Base-by-base conservation (phyloP, 176 grass and related monocot species). In the Musa troglodytarum region DNA sequence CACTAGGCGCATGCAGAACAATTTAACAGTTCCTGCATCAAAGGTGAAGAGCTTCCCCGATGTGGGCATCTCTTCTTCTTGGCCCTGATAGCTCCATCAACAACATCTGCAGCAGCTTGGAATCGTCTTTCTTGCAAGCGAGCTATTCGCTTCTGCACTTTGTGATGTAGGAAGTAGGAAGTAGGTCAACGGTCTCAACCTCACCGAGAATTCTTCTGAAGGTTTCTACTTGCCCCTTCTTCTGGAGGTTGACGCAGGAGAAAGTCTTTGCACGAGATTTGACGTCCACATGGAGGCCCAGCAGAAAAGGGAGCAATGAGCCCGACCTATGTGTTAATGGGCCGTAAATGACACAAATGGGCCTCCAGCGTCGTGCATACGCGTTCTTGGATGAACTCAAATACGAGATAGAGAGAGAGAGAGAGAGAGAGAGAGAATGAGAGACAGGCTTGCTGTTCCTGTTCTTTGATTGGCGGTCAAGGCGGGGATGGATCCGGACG, bases 401-500 rank as follows among this genome's bases (percentile, higher is more conserved):
- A 43, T 61, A 17, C 13, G 13, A 57, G 1, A 7, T n/a, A n/a
- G n/a, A n/a, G n/a, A n/a, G n/a, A n/a, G n/a, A n/a, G 54, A 57
- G 29, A 5, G 29, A 34, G 57, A 59, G 19, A 7, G 17, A 61
- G 57, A n/a, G 57, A 7, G 15, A 58, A 15, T 1, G 54, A 57
- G 29, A 5, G 29, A 34, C 4, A 43, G 34, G 4, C 4, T 43
- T 43, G 34, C 34, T 0, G 34, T 43, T 4, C 34, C 34, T 43
- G 10, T 52, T 61, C 26, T 24, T 61, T 43, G 12, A 16, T 17
- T 25, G 54, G 26, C 56, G 73, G 19, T 13, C 53, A 24, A 54
- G 25, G 73, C 8, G 10, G 24, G 17, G 73, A 75, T 75, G 73
- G 73, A 75, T 75, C 73, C 73, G 54, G 73, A 75, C 14, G 54